These are phyloP conservation scores for Eucalyptus curtisii DNA, from an alignment of 345 rosid genomes.

Conservation along the genomic window DNA sequence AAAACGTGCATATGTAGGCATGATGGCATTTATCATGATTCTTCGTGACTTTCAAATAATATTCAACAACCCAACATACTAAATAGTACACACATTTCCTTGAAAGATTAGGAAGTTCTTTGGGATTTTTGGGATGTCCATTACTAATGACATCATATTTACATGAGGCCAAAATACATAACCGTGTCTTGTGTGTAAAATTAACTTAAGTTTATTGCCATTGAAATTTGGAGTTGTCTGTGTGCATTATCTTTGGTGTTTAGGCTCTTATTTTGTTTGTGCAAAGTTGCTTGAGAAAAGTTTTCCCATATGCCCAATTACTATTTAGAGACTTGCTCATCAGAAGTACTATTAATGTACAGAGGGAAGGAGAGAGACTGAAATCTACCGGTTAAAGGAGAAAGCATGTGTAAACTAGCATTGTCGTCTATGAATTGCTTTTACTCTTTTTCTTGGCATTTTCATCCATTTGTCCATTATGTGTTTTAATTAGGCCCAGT, in stretches of 20 bases:
- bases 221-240: background rate
- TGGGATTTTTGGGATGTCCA: background rate
- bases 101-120: background rate
- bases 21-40: background rate
- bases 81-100: background rate
- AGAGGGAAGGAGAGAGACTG: background rate
- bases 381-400: background rate
- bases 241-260: background rate
- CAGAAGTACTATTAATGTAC: background rate
- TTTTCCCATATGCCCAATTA: background rate
- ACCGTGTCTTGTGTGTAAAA: background rate
- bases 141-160: background rate
- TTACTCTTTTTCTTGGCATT: background rate
- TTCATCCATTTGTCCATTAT: background rate
- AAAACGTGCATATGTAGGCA: background rate
- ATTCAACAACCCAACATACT: background rate
- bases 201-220: background rate
- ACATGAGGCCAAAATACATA: background rate
- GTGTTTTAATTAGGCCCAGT: background rate
- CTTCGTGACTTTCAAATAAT: background rate
- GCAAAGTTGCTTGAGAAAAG: background rate
- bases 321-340: background rate
- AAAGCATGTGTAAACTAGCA: background rate
- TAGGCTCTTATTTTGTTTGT: background rate
- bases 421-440: background rate